Base-by-base conservation (phyloP, 352 stramenopile species). In the Globisporangium paddicum region DNA sequence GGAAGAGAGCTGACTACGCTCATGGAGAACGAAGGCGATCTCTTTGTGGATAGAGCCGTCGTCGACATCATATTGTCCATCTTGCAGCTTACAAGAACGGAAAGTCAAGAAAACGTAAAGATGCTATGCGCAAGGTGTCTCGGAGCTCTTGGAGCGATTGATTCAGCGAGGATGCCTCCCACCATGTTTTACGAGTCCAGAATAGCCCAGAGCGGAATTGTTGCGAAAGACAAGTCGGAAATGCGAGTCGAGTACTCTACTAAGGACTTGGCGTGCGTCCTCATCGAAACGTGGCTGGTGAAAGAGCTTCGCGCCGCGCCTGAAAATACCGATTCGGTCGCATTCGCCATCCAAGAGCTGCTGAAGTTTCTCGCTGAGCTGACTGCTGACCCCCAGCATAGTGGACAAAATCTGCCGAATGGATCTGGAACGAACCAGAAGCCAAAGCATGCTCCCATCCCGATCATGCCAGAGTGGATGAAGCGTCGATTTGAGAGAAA, bases 271-370 rank as follows among this genome's bases (percentile, higher is more conserved):
- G 77, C 84, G 3, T 93, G 76, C 55, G 75, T 82, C n/a, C 55
- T 96, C 34, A 93, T 96, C 16, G 85, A 96, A 58, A 79, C 58
- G 26, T 87, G 77, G 75, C 54, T 96, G 5, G 84, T 94, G 13
- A 92, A 92, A 32, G 86, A 94, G 60, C 60, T 96, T 23, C 76
- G 85, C 28, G 84, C 82, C n/a, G 86, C 86, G 26, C 86, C 86
- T 9, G 82, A 94, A 42, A 93, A 87, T 52, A 93, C 82, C 1
- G 86, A 96, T 48, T 74, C 73, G 1, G 66, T 96, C 49, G 86
- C 68, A 11, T 90, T 93, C 58, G 86, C 86, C 8, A 96, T 96
- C 48, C 86, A 96, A 67, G 85, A 96, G 47, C 64, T 96, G 38
- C 60, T 96, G 26, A 90, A 86, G 38, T 91, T 94, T 66, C 50